Base-by-base conservation (phyloP, 345 rosid genomes). In the Ceriops zippeliana region DNA sequence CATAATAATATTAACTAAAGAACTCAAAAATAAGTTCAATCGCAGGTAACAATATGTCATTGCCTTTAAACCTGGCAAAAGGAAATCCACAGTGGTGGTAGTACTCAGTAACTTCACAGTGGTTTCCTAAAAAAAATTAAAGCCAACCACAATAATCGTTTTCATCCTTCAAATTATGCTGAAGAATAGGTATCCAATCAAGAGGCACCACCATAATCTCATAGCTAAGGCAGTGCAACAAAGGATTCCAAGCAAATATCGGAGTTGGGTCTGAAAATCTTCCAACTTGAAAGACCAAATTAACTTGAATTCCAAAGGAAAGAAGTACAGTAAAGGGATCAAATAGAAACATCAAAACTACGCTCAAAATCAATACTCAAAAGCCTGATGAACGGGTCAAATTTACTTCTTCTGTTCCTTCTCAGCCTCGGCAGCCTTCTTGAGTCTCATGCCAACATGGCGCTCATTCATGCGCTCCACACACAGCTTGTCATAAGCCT, bases 391-490 rank as follows among this genome's bases (percentile, higher is more conserved):
- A 46, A 10, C 13, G n/a, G 42, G 26, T 63, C 21, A n/a, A 53
- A 69, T 77, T 52, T 83, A 92, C 87, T 92, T 92, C 86, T 92
- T 92, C 38, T 89, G 96, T 73, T 92, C 98, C 73, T 90, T 92
- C 83, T 83, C 96, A 1, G 96, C 98, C 68, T 92, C 98, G 0
- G 96, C 90, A 0, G 98, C 98, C 83, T 75, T 87, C 79, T 92
- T 92, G 82, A 84, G 17, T 70, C 96, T 87, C 1, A 71, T 85
- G 63, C 96, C 96, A 13, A 83, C 30, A 58, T 90, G 95, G 22
- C 91, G 89, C 28, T 60, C 58, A 24, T 87, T 89, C 26, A 35
- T 78, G 1, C 91, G 75, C 85, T 92, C 96, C 0, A 86, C 52
- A 0, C 93, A 81, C 9, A 92, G 65, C 84, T 92, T 92, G 82